Evolutionary conservation across 2,329 filamentous ascomycete species (phyloP), one percentile per base, ranked within the genome.

Genomic region (Ambrosiella cleistominuta): DNA sequence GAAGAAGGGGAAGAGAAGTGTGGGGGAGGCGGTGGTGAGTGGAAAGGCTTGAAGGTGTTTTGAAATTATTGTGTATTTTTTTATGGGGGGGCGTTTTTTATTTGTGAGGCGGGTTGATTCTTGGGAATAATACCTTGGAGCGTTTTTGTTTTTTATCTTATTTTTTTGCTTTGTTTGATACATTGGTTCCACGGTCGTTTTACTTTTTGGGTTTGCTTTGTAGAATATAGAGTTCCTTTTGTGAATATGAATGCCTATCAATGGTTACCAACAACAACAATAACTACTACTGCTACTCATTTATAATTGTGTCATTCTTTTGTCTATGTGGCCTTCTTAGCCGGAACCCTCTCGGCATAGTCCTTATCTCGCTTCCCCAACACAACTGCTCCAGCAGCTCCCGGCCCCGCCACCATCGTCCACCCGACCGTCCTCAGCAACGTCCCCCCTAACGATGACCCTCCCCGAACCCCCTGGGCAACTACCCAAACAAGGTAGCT

Each of bases 401-500:
- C 57, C 5, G 57, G 57, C 8, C 57, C 57, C 13, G 47, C 50
- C 12, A 54, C 2, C 7, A 54, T 4, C 3, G 27, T 38, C 57
- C 57, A 58, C 13, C 3, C 27, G 9, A 54, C 5, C 12, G 9
- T 36, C 7, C 9, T 9, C 13, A 27, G 3, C 2, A 55, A 5
- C 13, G 52, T 54, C 3, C 27, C 12, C 3, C 39, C 7, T 15
- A 58, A 36, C 3, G 42, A 5, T 3, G 38, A 13, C 17, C 57
- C 52, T 6, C 40, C 40, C 11, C 35, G 42, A 12, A 54, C 19
- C 6, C 40, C 44, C 36, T 55, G 35, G 37, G 40, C 55, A 2
- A 56, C 15, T 13, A 27, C 53, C 57, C 57, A 59, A 8, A 47
- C 39, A 9, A 56, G 13, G 39, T 40, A 56, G 17, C 13, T 38